Conservation (phyloP, 192 early-diverging fungal genomes). For the Umbelopsis ramanniana region DNA sequence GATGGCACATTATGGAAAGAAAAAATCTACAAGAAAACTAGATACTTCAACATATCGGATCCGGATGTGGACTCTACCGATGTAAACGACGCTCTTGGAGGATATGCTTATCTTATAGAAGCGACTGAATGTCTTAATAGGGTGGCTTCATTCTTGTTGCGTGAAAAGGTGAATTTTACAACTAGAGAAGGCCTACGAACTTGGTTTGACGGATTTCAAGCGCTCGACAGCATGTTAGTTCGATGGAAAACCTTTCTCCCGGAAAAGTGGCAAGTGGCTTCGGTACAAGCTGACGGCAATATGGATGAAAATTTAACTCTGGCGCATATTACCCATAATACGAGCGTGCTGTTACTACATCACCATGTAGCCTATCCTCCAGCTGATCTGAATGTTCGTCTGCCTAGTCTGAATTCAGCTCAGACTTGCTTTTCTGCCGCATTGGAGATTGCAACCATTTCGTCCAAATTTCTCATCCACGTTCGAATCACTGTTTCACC, state of each 20-base stretch:
- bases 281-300: background rate
- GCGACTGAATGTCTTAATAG: conserved; percentile 16
- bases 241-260: conserved; percentile 23
- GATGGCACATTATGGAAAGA: background rate
- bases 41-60: conserved; percentile 23
- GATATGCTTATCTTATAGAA: conserved; percentile 19
- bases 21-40: background rate
- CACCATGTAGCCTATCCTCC: conserved; percentile 17
- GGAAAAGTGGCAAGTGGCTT: conserved; percentile 21
- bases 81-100: conserved; percentile 19
- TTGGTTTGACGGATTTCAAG: conserved; percentile 24
- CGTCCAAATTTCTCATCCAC: conserved; percentile 6
- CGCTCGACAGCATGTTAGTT: conserved; percentile 15
- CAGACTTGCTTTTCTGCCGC: conserved; percentile 25
- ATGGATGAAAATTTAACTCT: conserved; percentile 24
- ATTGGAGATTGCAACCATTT: conserved; percentile 14
- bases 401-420: conserved; percentile 12
- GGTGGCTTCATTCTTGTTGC: conserved; percentile 2
- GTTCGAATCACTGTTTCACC: conserved; percentile 8
- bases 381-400: conserved; percentile 8
- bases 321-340: conserved; percentile 21
- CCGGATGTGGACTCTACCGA: conserved; percentile 1
- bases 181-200: background rate
- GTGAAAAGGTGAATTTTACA: conserved; percentile 2
- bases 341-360: conserved; percentile 19